These are phyloP conservation scores for Hypomyces perniciosus DNA, from an alignment of 2,329 filamentous ascomycete species.

Conservation along the genomic window DNA sequence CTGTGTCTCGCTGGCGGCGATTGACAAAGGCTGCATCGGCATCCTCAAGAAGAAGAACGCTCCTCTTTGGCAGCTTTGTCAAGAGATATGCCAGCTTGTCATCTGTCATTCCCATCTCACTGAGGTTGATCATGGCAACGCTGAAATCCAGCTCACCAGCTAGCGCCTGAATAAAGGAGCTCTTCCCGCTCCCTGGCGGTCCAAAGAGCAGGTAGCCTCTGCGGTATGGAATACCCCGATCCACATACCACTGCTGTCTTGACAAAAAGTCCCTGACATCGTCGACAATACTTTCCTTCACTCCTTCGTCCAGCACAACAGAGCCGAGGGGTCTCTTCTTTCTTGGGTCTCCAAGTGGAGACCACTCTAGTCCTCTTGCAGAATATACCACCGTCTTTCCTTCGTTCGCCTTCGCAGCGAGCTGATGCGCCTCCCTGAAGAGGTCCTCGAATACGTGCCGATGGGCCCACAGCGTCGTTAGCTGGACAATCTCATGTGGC, in stretches of 20 bases:
- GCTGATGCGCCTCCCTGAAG: constrained; percentile 76
- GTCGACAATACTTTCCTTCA: constrained; percentile 72
- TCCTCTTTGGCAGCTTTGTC: constrained; percentile 76
- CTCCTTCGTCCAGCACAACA: constrained; percentile 76
- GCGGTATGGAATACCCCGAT: constrained; percentile 90
- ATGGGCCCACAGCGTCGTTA: constrained; percentile 87
- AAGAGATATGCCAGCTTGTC: constrained; percentile 81
- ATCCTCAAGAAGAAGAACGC: constrained; percentile 79
- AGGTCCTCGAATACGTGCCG: constrained; percentile 85
- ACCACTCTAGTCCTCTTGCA: constrained; percentile 78
- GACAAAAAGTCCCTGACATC: constrained; percentile 79
- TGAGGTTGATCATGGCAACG: constrained; percentile 87
- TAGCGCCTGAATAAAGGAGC: constrained; percentile 90
- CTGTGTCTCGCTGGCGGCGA: constrained; percentile 65
- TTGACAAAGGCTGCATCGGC: constrained; percentile 88
- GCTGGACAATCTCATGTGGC: constrained; percentile 87
- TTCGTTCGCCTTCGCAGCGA: constrained; percentile 74
- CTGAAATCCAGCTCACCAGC: constrained; percentile 90
- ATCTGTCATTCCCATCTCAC: constrained; percentile 83
- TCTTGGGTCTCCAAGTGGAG: constrained; percentile 73
- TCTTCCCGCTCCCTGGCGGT: constrained; percentile 87
- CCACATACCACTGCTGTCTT: constrained; percentile 81
- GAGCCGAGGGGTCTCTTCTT: constrained; percentile 83
- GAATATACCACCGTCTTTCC: constrained; percentile 93
- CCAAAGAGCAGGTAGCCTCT: constrained; percentile 85